Conservation (phyloP, 208 protist species). For the Trypanosoma cruzi region DNA sequence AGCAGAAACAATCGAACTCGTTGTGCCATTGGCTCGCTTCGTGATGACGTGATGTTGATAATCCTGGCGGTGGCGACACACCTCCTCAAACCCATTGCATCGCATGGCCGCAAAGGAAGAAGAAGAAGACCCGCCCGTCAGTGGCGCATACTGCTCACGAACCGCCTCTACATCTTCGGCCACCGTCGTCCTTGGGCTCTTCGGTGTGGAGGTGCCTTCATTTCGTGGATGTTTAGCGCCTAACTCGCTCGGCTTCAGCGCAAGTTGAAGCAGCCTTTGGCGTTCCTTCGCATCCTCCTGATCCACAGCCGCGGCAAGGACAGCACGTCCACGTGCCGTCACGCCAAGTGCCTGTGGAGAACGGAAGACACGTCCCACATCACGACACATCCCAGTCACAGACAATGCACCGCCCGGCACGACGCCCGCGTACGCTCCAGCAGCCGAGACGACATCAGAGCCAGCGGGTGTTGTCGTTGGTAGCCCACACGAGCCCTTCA, state of each 20-base stretch:
- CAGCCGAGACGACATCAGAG: conserved; percentile 19
- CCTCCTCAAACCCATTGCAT: conserved; percentile 13
- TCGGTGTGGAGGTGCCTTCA: neutral
- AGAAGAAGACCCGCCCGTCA: conserved; percentile 5
- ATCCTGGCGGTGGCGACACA: neutral
- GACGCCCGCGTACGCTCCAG: conserved; percentile 59
- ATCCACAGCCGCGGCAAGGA: conserved; percentile 48
- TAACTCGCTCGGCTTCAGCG: conserved; percentile 2
- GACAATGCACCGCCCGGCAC: conserved; percentile 37
- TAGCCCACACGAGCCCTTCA: conserved; percentile 53
- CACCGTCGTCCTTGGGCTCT: conserved; percentile 1
- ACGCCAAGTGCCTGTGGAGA: conserved; percentile 46
- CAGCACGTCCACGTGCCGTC: conserved; percentile 49
- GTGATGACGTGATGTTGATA: conserved; percentile 15
- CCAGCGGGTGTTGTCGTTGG: conserved; percentile 32
- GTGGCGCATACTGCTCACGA: conserved; percentile 31
- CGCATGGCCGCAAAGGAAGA: conserved; percentile 20
- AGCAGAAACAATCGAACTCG: conserved; percentile 19
- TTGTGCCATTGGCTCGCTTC: conserved; percentile 11
- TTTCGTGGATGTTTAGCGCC: conserved; percentile 8
- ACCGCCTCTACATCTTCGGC: conserved; percentile 18
- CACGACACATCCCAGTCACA: conserved; percentile 24
- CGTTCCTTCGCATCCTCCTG: conserved; percentile 40
- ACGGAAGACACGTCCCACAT: conserved; percentile 8
- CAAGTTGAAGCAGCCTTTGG: conserved; percentile 39